Conservation (phyloP, 768 basidiomycete species). For the Cyclocybe cylindracea region DNA sequence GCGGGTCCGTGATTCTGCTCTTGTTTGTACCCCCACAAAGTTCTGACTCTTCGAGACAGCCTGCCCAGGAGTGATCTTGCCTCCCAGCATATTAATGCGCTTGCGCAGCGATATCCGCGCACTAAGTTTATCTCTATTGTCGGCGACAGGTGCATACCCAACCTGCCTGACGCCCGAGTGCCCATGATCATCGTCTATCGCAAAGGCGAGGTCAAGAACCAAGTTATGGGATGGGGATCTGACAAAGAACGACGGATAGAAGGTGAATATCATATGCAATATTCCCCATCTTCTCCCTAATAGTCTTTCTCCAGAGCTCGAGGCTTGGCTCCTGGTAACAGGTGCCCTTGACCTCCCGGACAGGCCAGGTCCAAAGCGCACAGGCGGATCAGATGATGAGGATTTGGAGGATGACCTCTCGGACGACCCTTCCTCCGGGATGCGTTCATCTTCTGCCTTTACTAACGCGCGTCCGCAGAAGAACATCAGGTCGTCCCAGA, state of each 20-base stretch:
- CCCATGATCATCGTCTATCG: constrained; percentile 94
- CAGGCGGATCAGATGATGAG: constrained; percentile 42
- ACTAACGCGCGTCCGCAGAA: constrained; percentile 51
- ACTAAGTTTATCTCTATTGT: constrained; percentile 97
- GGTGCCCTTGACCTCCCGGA: constrained; percentile 65
- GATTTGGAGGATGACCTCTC: constrained; percentile 48
- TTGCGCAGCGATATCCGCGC: constrained; percentile 84
- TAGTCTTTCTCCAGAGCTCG: constrained; percentile 53
- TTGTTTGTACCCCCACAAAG: neutral
- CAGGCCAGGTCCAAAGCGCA: constrained; percentile 32
- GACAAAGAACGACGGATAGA: constrained; percentile 74
- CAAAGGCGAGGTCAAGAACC: constrained; percentile 87
- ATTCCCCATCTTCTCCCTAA: constrained; percentile 1
- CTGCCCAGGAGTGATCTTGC: constrained; percentile 81
- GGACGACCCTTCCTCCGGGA: constrained; percentile 51
- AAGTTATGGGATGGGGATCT: constrained; percentile 83
- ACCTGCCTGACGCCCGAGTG: constrained; percentile 86
- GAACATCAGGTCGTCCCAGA: constrained; percentile 50
- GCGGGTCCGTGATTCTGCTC: constrained; percentile 61
- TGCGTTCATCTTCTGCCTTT: constrained; percentile 59
- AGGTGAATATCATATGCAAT: constrained; percentile 48
- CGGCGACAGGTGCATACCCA: constrained; percentile 93
- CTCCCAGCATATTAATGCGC: constrained; percentile 61
- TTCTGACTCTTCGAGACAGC: constrained; percentile 36
- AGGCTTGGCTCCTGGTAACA: constrained; percentile 65